Evolutionary conservation across 331 rosid genomes (phyloP), one percentile per base, ranked within the genome.

Genomic region (Telfairia occidentalis): DNA sequence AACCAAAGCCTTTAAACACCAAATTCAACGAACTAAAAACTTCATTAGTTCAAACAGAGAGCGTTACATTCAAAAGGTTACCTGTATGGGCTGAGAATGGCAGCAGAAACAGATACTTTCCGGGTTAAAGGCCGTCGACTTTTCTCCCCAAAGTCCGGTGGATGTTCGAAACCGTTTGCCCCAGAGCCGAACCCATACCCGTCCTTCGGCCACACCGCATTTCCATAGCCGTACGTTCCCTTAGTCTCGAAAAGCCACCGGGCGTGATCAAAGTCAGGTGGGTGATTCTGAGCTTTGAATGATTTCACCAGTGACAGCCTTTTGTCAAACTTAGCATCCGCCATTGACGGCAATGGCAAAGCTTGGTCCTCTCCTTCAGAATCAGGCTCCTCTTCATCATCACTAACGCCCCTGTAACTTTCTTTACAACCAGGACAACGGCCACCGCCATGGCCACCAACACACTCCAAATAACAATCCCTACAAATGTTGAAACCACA

Each of bases 231-330:
- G 70, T 92, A 92, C 4, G 97, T 92, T 30, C 97, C 97, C 38
- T 89, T 88, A 0, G 97, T 92, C 82, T 92, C 97, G n/a, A 92
- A 92, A 2, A 92, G 89, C 96, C 96, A 92, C 2, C 96, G 89
- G 9, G 86, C 77, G 81, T 89, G 96, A 65, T 92, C 97, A 28
- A 92, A 92, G 9, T 92, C 96, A 5, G 82, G 88, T 0, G 87
- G 88, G 45, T 89, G 97, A 40, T 86, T 87, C 74, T 83, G 92
- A 0, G 92, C 91, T 83, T 92, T 92, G 54, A 89, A 87, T 0
- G 97, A 92, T 66, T 78, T 92, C 83, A 92, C 93, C 26, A 88
- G 65, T 1, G 96, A 92, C 15, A 92, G 89, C 83, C 97, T 86
- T 40, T 88, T 89, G 34, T 89, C 97, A 48, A 89, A 60, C 83